Conservation (phyloP, 148 eudicot species). For the Rhododendron simsii region DNA sequence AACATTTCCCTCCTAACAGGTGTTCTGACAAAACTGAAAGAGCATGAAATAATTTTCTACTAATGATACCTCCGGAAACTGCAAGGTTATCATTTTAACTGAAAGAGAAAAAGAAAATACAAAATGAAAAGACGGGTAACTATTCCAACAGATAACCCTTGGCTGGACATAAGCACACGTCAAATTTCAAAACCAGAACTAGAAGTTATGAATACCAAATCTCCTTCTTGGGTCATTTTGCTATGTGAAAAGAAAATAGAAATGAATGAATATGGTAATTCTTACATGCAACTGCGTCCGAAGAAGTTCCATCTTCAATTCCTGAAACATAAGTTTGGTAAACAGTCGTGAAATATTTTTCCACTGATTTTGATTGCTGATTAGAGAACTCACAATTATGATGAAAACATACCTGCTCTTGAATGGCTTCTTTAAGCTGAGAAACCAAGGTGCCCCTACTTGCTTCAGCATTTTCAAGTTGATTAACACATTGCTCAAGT, state of each 20-base stretch:
- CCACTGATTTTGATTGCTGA: background rate
- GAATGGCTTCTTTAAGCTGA: conserved; percentile 74
- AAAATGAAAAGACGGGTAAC: background rate
- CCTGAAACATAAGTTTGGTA: conserved; percentile 46
- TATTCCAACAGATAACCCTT: background rate
- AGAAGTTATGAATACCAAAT: background rate
- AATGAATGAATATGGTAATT: conserved; percentile 8
- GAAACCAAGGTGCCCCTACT: conserved; percentile 55
- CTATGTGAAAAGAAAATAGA: background rate
- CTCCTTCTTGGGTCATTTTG: background rate
- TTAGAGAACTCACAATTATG: background rate
- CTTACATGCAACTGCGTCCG: conserved; percentile 63
- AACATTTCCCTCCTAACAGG: background rate
- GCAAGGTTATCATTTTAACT: background rate
- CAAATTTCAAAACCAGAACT: background rate
- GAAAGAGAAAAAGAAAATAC: background rate
- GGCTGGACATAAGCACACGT: background rate
- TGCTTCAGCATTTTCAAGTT: conserved; percentile 75
- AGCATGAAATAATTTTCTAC: background rate
- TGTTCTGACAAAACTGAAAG: background rate
- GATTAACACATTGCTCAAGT: conserved; percentile 55
- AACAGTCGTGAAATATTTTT: background rate
- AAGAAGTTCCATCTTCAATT: conserved; percentile 49
- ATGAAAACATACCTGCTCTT: conserved; percentile 59
- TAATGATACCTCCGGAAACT: background rate